Base-by-base conservation (phyloP, 345 rosid genomes). In the Viola odorata region DNA sequence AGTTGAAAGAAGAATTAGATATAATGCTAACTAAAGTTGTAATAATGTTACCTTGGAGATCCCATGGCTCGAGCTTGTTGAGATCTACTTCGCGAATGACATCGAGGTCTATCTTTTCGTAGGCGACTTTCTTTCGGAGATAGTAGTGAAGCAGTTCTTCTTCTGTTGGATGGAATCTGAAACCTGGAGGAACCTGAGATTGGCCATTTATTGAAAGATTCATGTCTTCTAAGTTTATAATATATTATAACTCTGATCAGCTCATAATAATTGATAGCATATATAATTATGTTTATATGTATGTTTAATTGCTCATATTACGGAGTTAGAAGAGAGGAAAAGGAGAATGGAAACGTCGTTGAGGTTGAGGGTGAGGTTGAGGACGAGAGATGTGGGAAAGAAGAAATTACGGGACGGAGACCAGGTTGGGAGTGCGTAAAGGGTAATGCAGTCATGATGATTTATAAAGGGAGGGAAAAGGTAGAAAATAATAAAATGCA, bases 21-120 rank as follows among this genome's bases (percentile, higher is more conserved):
- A 23, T 23, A 23, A 23, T 23, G 32, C 32, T 23, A 23, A 23
- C 1, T 23, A 23, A 23, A 23, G 32, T 23, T 23, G 32, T 23
- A 23, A 23, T 23, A 23, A 23, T 23, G 13, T 4, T 64, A 94
- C 99, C 99, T 81, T 90, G 99, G 56, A 94, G 86, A 75, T 94
- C 99, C 99, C 99, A 94, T 2, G 99, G 99, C 73, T 94, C 97
- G 53, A 94, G 99, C 84, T 94, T 94, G 72, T 90, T 94, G 50
- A 94, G 99, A 84, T 94, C 99, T 7, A 94, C 97, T 69, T 94
- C 99, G 41, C 90, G 96, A 62, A 94, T 94, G 48, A 94, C 97
- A 69, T 94, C 96, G 47, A 94, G 95, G 78, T 94, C 99, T 14
- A 94, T 85, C 80, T 84, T 85, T 68, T 86, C 86, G 55, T 73